Percentiles rank a stretch among this genome's conserved stretches.
These are phyloP conservation scores for Pythium phragmiticola DNA, from an alignment of 352 stramenopile species.

Conservation along the genomic window DNA sequence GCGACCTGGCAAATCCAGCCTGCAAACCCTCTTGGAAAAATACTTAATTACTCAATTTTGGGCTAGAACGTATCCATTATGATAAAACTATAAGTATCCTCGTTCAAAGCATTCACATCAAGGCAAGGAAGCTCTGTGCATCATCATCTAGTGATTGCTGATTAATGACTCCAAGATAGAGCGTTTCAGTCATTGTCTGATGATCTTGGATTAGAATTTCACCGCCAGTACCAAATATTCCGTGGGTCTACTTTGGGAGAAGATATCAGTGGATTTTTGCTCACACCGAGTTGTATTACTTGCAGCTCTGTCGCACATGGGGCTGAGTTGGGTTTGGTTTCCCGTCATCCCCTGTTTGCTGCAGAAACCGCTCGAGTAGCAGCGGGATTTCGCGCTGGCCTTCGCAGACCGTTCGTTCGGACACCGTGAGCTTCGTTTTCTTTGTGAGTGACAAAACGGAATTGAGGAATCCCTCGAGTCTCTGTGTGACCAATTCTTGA, in stretches of 20 bases:
- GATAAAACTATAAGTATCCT: too few species aligned
- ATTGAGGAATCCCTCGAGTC: constrained; percentile 21
- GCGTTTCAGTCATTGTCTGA: too few species aligned
- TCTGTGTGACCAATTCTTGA: constrained; percentile 1
- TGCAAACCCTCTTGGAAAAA: too few species aligned
- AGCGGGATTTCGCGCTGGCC: constrained; percentile 18
- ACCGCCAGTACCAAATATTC: too few species aligned
- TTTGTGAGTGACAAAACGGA: background rate
- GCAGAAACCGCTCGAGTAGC: constrained; percentile 9
- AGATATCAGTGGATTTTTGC: background rate
- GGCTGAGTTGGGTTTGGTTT: background rate
- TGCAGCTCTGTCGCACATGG: background rate
- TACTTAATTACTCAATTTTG: too few species aligned
- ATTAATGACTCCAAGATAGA: too few species aligned
- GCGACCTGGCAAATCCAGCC: too few species aligned
- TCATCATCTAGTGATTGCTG: too few species aligned
- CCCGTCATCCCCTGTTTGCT: background rate
- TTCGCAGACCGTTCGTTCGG: constrained; percentile 5
- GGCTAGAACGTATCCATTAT: too few species aligned
- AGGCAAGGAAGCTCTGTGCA: too few species aligned
- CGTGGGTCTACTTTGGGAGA: background rate
- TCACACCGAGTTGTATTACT: background rate
- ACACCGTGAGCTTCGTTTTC: background rate
- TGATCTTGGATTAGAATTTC: too few species aligned
- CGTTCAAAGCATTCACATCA: too few species aligned